A percentile compares a stretch with the other conserved stretches of the same genome.
Evolutionary conservation across 345 rosid genomes (phyloP).

Genomic region (Carallia brachiata): DNA sequence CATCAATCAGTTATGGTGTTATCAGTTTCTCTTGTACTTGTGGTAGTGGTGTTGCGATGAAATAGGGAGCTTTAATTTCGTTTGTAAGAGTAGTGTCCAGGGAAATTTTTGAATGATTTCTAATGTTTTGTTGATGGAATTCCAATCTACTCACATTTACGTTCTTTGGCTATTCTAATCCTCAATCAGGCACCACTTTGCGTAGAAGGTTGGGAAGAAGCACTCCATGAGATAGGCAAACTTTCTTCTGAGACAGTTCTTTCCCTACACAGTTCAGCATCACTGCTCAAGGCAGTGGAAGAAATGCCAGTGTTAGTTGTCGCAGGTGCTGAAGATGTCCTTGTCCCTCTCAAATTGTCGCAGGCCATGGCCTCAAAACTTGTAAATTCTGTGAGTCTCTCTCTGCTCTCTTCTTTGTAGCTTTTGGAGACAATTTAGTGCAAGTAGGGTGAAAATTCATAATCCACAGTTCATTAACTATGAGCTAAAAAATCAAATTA

Average conservation of each 20-base stretch:
- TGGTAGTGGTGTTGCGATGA: no score
- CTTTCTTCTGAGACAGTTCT: slow-evolving; percentile 80
- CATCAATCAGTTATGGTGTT: no score
- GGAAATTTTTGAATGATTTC: background rate
- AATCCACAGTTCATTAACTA: no score
- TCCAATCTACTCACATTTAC: background rate
- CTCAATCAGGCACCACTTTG: slow-evolving; percentile 68
- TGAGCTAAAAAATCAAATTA: no score
- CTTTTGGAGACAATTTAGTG: background rate
- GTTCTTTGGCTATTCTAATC: background rate
- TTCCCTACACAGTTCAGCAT: slow-evolving; percentile 49
- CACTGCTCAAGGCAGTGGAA: slow-evolving; percentile 63
- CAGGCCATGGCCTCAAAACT: slow-evolving; percentile 84
- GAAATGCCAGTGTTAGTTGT: slow-evolving; percentile 71
- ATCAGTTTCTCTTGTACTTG: no score
- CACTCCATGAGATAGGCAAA: slow-evolving; percentile 87
- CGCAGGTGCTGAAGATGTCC: slow-evolving; percentile 85
- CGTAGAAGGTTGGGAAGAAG: slow-evolving; percentile 96
- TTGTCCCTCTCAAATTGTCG: slow-evolving; percentile 74
- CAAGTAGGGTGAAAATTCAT: background rate
- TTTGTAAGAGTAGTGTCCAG: background rate
- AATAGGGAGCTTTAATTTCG: no score
- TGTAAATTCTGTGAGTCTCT: slow-evolving; percentile 80
- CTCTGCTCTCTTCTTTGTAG: background rate
- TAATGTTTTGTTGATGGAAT: background rate